phyloP scores from a whole-genome alignment of 805 yeast genomes.

The Candida glaebosa region DNA sequence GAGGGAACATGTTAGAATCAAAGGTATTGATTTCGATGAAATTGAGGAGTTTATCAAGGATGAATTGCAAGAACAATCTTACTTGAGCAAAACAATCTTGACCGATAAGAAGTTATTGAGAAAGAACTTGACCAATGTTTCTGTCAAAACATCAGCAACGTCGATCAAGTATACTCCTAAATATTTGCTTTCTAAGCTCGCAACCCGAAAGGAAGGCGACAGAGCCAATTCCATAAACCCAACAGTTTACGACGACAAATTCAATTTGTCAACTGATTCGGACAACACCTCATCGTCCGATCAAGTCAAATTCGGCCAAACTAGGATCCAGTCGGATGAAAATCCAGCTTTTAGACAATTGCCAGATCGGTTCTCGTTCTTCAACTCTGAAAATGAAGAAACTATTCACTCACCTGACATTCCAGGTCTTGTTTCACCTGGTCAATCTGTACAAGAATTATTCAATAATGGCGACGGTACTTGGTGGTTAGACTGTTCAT shows the following conservation, averaged over 20 bases:
- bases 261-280: slow-evolving; percentile 16
- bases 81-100: slow-evolving; percentile 20
- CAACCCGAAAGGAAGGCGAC: slow-evolving; percentile 4
- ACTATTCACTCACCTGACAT: slow-evolving; percentile 89
- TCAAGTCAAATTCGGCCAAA: slow-evolving; percentile 39
- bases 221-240: background rate
- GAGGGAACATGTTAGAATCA: slow-evolving; percentile 53
- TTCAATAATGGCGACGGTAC: slow-evolving; percentile 71
- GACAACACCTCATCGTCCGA: slow-evolving; percentile 16
- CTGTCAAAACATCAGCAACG: slow-evolving; percentile 24
- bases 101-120: slow-evolving; percentile 16
- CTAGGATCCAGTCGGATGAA: slow-evolving; percentile 27
- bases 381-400: slow-evolving; percentile 76
- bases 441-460: slow-evolving; percentile 61
- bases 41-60: slow-evolving; percentile 76
- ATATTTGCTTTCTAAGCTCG: slow-evolving; percentile 14
- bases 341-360: slow-evolving; percentile 9
- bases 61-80: slow-evolving; percentile 46
- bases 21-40: slow-evolving; percentile 89
- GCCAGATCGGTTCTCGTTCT: slow-evolving; percentile 82
- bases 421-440: slow-evolving; percentile 67
- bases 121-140: slow-evolving; percentile 23
- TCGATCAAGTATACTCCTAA: slow-evolving; percentile 64
- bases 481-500: slow-evolving; percentile 95
- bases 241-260: slow-evolving; percentile 5